Conservation (phyloP, 768 basidiomycete species). For the Tylopilus sp. region DNA sequence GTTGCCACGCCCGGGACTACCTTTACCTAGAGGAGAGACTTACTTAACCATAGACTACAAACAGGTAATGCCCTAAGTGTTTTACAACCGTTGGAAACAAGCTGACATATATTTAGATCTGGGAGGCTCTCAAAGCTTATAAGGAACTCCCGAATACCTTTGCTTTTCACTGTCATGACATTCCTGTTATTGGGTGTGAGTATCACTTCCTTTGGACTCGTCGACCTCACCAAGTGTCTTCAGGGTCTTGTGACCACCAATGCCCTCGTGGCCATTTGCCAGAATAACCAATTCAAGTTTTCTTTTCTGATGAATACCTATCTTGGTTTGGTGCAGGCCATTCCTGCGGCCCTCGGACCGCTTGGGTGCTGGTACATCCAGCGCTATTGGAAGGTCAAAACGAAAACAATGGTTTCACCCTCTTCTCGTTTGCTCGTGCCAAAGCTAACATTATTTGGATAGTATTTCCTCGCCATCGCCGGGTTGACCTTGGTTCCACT, state of each 20-base stretch:
- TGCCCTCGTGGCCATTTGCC: constrained; percentile 70
- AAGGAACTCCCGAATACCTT: constrained; percentile 77
- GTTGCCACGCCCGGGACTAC: constrained; percentile 75
- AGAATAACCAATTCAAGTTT: constrained; percentile 78
- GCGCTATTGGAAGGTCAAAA: constrained; percentile 70
- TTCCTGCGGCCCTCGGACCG: constrained; percentile 69
- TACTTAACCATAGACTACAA: constrained; percentile 87
- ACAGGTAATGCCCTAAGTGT: constrained; percentile 43
- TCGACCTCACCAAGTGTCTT: background rate
- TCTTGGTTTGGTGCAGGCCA: constrained; percentile 69
- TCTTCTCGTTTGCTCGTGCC: background rate
- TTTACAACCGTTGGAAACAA: background rate
- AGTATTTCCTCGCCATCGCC: constrained; percentile 77
- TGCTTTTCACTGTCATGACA: constrained; percentile 71
- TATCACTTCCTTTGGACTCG: constrained; percentile 1
- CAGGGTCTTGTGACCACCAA: constrained; percentile 80
- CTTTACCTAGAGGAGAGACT: constrained; percentile 69
- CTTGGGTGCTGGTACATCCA: constrained; percentile 85
- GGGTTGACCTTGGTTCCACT: constrained; percentile 74
- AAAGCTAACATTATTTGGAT: background rate
- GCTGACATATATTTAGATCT: constrained; percentile 49
- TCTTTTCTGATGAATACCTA: constrained; percentile 82
- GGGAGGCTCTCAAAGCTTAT: constrained; percentile 71
- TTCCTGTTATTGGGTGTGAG: constrained; percentile 74
- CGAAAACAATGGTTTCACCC: constrained; percentile 69